Evolutionary conservation across 2,329 filamentous ascomycete genomes (phyloP).

Genomic region (Chrysoporthe austroafricana): DNA sequence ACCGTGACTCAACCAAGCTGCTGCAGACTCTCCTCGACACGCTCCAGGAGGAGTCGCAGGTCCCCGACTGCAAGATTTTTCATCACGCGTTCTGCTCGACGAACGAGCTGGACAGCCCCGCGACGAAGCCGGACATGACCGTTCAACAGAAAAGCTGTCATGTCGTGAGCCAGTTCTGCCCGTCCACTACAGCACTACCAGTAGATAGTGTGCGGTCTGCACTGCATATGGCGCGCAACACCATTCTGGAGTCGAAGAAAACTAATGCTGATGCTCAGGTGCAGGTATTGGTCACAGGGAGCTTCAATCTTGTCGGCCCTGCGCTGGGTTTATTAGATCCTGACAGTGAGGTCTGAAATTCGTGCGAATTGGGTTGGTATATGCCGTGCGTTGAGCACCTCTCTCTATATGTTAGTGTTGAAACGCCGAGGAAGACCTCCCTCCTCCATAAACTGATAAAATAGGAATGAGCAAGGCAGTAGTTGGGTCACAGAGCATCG

Average conservation of each 20-base stretch:
- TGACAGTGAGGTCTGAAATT: constrained; percentile 25
- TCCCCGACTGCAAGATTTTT: constrained; percentile 35
- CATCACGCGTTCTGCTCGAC: constrained; percentile 25
- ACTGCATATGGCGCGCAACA: constrained; percentile 19
- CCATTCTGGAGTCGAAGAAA: constrained; percentile 19
- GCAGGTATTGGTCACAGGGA: constrained; percentile 58
- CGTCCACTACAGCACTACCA: constrained; percentile 12
- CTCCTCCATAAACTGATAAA: constrained; percentile 10
- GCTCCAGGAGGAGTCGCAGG: constrained; percentile 46
- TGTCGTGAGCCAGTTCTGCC: constrained; percentile 25
- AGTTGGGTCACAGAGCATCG: constrained; percentile 32
- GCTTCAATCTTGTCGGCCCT: constrained; percentile 65
- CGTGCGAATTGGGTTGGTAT: constrained; percentile 23
- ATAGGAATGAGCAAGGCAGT: background rate
- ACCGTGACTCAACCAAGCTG: constrained; percentile 72
- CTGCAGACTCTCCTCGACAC: constrained; percentile 65
- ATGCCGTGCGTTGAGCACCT: constrained; percentile 28
- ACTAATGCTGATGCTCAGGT: constrained; percentile 30
- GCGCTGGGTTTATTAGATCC: constrained; percentile 53
- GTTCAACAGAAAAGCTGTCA: constrained; percentile 26
- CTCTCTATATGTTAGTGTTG: constrained; percentile 3
- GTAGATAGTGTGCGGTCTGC: constrained; percentile 25
- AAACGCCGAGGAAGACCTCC: background rate
- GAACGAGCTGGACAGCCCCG: constrained; percentile 20
- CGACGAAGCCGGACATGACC: constrained; percentile 22